Evolutionary conservation across 75 land plant genomes (phyloP).

Genomic region (Gnetum montanum): DNA sequence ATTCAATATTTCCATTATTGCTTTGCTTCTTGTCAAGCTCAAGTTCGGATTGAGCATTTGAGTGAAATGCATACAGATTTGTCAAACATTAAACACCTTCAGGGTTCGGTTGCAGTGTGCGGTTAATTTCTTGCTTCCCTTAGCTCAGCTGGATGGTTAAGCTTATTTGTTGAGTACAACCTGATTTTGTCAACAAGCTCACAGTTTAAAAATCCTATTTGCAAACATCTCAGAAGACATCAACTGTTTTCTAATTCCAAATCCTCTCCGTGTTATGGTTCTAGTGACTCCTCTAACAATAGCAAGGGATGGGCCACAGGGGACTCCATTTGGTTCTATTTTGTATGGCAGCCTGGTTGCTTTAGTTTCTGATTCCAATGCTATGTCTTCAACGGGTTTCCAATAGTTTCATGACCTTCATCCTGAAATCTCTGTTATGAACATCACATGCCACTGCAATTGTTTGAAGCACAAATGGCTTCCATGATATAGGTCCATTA

Average conservation of each 20-base stretch:
- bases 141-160: constrained; percentile 51
- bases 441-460: constrained; percentile 72
- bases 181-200: constrained; percentile 60
- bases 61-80: too few species aligned
- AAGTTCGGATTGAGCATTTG: too few species aligned
- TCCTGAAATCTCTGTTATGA: constrained; percentile 52
- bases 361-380: not conserved
- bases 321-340: constrained; percentile 75
- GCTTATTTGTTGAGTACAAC: constrained; percentile 53
- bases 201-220: constrained; percentile 35
- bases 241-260: constrained; percentile 73
- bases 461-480: constrained; percentile 78
- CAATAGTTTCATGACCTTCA: constrained; percentile 81
- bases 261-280: constrained; percentile 72
- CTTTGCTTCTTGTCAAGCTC: too few species aligned
- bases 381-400: constrained; percentile 42
- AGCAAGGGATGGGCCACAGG: constrained; percentile 79
- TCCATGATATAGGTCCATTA: constrained; percentile 88
- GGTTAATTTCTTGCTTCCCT: too few species aligned
- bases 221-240: constrained; percentile 85
- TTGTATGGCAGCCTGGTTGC: constrained; percentile 46
- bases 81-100: too few species aligned
- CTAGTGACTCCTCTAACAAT: constrained; percentile 85
- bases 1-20: too few species aligned
- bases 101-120: too few species aligned